A percentile compares a stretch with the other conserved stretches of the same genome.
Evolutionary conservation across 371 early-diverging fungal genomes (phyloP).

Genomic region (Capillidium heterosporum): DNA sequence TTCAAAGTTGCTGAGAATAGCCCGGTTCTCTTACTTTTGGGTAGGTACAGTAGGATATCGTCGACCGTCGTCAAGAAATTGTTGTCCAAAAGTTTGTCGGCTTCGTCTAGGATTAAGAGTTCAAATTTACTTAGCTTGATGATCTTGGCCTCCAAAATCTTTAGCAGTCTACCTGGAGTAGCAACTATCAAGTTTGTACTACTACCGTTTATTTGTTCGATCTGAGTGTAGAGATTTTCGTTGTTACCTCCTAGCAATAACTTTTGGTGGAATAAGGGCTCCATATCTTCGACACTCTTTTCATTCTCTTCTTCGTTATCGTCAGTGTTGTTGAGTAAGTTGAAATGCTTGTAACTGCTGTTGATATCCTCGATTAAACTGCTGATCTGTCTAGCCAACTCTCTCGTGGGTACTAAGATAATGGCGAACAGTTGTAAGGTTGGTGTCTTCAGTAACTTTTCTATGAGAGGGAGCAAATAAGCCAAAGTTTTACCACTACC

Average conservation of each 20-base stretch:
- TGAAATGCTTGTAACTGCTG: constrained; percentile 11
- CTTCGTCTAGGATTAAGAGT: constrained; percentile 69
- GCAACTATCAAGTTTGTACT: constrained; percentile 9
- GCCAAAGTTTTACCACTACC: constrained; percentile 99
- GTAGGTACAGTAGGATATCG: constrained; percentile 59
- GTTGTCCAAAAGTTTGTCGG: constrained; percentile 67
- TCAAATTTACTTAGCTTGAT: constrained; percentile 60
- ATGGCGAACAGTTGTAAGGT: constrained; percentile 72
- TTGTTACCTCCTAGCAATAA: too few species aligned
- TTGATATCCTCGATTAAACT: constrained; percentile 45
- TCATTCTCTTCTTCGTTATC: background rate
- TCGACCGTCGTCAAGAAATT: constrained; percentile 72
- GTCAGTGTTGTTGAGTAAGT: constrained; percentile 11
- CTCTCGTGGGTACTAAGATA: constrained; percentile 92
- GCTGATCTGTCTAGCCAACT: constrained; percentile 86
- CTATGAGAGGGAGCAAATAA: constrained; percentile 91
- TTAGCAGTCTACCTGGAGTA: constrained; percentile 50
- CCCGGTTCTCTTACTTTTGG: constrained; percentile 89
- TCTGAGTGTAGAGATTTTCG: too few species aligned
- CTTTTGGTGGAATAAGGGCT: too few species aligned
- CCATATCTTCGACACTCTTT: too few species aligned
- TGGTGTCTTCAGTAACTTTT: constrained; percentile 52
- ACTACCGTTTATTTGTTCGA: background rate
- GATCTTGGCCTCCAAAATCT: constrained; percentile 41
- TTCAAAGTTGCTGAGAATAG: constrained; percentile 97